Evolutionary conservation across 768 basidiomycete species (phyloP).

Genomic region (Fomitopsis serialis): DNA sequence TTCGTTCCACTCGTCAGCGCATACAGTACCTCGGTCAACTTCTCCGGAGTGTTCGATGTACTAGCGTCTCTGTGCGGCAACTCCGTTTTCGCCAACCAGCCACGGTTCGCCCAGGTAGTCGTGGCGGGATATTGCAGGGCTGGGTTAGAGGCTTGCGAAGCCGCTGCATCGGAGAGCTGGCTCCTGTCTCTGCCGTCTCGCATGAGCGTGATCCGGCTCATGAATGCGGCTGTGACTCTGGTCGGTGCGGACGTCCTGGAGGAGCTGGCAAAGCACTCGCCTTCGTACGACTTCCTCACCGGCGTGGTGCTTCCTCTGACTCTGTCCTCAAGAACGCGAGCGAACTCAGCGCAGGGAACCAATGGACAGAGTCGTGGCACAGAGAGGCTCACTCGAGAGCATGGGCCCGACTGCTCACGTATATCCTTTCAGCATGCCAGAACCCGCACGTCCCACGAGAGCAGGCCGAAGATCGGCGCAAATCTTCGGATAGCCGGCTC

Average conservation of each 20-base stretch:
- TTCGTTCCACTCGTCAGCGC: slow-evolving; percentile 50
- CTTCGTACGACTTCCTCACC: slow-evolving; percentile 58
- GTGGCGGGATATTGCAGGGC: slow-evolving; percentile 28
- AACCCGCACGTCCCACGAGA: background rate
- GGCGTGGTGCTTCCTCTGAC: slow-evolving; percentile 60
- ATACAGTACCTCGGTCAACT: slow-evolving; percentile 46
- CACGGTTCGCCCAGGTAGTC: slow-evolving; percentile 38
- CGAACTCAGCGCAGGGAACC: slow-evolving; percentile 36
- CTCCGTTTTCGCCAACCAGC: slow-evolving; percentile 46
- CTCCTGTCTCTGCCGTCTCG: slow-evolving; percentile 25
- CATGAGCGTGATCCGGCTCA: slow-evolving; percentile 25
- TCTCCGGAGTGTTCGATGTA: slow-evolving; percentile 51
- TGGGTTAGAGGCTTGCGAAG: slow-evolving; percentile 31
- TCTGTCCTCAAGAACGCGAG: slow-evolving; percentile 47
- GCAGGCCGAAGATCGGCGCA: slow-evolving; percentile 32
- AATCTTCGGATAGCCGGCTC: slow-evolving; percentile 42
- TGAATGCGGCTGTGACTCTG: slow-evolving; percentile 37
- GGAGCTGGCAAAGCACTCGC: slow-evolving; percentile 48
- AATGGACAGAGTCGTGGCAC: slow-evolving; percentile 40
- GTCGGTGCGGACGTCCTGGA: slow-evolving; percentile 47
- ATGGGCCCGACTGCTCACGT: slow-evolving; percentile 62
- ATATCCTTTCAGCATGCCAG: slow-evolving; percentile 50
- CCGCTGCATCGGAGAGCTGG: slow-evolving; percentile 26
- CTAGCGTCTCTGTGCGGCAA: slow-evolving; percentile 41
- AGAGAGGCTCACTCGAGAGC: slow-evolving; percentile 40